A percentile compares a stretch with the other conserved stretches of the same genome.
Evolutionary conservation across 352 stramenopile species (phyloP).

Genomic region (Phytopythium boreale): DNA sequence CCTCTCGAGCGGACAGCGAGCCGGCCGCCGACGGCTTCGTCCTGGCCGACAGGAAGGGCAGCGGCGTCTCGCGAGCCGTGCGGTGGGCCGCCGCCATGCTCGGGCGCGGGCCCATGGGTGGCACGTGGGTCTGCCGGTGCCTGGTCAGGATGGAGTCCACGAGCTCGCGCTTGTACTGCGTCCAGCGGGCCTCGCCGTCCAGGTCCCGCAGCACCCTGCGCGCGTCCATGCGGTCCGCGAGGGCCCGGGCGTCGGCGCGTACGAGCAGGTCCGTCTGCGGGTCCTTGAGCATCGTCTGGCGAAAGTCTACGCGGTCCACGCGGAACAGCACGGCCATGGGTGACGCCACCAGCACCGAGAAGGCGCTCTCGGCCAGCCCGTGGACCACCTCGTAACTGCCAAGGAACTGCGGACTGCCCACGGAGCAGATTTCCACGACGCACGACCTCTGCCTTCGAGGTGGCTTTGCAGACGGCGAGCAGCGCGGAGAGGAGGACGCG

Average conservation of each 20-base stretch:
- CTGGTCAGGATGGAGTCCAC: conserved; percentile 30
- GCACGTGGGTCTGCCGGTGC: conserved; percentile 34
- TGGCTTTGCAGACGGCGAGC: neutral
- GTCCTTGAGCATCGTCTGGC: conserved; percentile 63
- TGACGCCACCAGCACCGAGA: conserved; percentile 61
- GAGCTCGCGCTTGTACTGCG: conserved; percentile 47
- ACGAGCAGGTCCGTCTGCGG: conserved; percentile 39
- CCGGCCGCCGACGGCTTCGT: neutral
- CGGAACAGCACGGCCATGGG: conserved; percentile 58
- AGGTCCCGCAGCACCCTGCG: conserved; percentile 45
- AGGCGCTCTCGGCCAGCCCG: conserved; percentile 33
- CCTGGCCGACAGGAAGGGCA: neutral
- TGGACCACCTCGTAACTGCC: conserved; percentile 53
- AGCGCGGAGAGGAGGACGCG: neutral
- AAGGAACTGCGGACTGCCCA: conserved; percentile 63
- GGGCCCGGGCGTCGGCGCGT: conserved; percentile 30
- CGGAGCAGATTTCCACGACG: conserved; percentile 54
- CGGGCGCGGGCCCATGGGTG: conserved; percentile 36
- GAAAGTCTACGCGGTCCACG: conserved; percentile 66
- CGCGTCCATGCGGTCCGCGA: conserved; percentile 37
- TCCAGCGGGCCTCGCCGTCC: conserved; percentile 40
- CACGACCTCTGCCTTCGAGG: conserved; percentile 15
- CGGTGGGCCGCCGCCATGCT: conserved; percentile 14
- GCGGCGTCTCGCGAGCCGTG: conserved; percentile 18
- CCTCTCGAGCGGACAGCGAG: neutral